Evolutionary conservation across 352 stramenopile species (phyloP).

Genomic region (Globisporangium nagaii): DNA sequence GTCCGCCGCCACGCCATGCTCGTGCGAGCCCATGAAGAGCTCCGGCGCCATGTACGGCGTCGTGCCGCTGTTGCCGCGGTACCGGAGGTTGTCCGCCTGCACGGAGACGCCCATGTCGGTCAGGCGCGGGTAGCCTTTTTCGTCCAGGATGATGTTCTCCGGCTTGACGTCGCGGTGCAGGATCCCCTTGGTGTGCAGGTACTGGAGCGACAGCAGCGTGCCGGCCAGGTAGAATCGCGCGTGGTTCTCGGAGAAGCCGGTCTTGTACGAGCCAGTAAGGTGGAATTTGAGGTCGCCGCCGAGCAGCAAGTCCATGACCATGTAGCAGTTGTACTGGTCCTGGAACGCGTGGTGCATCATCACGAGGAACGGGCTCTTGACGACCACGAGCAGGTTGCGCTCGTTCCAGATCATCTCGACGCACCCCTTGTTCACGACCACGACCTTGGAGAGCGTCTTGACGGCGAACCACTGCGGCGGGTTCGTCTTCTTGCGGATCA

Average conservation of each 20-base stretch:
- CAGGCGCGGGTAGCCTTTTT: conserved; percentile 63
- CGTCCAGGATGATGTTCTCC: conserved; percentile 83
- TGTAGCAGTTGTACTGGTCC: conserved; percentile 60
- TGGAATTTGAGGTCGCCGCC: conserved; percentile 74
- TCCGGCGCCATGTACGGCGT: conserved; percentile 70
- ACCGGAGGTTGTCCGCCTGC: conserved; percentile 33
- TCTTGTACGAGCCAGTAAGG: conserved; percentile 33
- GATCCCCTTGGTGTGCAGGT: conserved; percentile 59
- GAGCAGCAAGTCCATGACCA: conserved; percentile 73
- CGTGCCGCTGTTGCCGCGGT: conserved; percentile 55
- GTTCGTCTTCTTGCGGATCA: conserved; percentile 52
- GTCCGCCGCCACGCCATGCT: conserved; percentile 53
- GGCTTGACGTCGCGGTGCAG: conserved; percentile 83
- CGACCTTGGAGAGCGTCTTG: conserved; percentile 64
- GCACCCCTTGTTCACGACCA: conserved; percentile 52
- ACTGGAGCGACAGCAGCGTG: conserved; percentile 53
- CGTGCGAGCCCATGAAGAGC: conserved; percentile 41
- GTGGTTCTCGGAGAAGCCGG: conserved; percentile 49
- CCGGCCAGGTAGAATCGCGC: conserved; percentile 60
- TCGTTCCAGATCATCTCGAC: conserved; percentile 79
- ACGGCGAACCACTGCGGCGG: conserved; percentile 58
- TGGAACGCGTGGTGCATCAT: conserved; percentile 70
- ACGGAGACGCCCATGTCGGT: conserved; percentile 74
- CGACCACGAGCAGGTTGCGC: conserved; percentile 49
- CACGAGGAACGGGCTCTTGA: conserved; percentile 46